Evolutionary conservation across 805 yeast species (phyloP), one percentile per base, ranked within the genome.

Genomic region (Pichia sporocuriosa): DNA sequence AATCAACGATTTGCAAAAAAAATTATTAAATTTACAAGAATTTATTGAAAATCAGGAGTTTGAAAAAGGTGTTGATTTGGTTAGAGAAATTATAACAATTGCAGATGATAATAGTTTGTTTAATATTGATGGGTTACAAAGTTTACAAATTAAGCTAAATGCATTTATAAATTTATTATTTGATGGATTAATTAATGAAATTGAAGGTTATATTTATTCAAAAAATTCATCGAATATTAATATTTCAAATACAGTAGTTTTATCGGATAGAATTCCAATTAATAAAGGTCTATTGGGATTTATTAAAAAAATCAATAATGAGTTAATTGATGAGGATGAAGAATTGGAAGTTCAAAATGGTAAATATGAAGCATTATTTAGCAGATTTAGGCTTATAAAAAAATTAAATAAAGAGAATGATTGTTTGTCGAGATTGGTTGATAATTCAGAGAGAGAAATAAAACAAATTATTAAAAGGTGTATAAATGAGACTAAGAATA

Each of bases 151-250:
- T 32, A 75, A 74, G 47, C 62, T 82, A 15, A 74, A 75, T 37
- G 55, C 65, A 3, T 88, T 80, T 48, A 70, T 74, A 13, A 76
- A 75, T 43, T 70, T 73, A 32, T 63, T 89, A 23, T 81, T 82
- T 53, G 87, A 81, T 35, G 75, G 76, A 47, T 66, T 89, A 16
- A 66, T 84, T n/a, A 95, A 84, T 47, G 95, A 88, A 53, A 63
- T 87, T 32, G 79, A 77, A 44, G 72, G 70, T 35, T 81, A 84
- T n/a, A 43, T 59, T 16, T 61, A 61, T 36, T 41, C 52, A 24
- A 58, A 55, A 48, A 43, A 21, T 32, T 29, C 40, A 24, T 19
- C 16, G 5, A 34, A 32, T 32, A 35, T 27, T 30, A 25, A 24
- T 28, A n/a, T n/a, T n/a, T n/a, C n/a, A n/a, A n/a, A n/a, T 6